A percentile compares a stretch with the other conserved stretches of the same genome.
phyloP scores from a whole-genome alignment of 75 land plant genomes.

The Isoetes taiwanensis region DNA sequence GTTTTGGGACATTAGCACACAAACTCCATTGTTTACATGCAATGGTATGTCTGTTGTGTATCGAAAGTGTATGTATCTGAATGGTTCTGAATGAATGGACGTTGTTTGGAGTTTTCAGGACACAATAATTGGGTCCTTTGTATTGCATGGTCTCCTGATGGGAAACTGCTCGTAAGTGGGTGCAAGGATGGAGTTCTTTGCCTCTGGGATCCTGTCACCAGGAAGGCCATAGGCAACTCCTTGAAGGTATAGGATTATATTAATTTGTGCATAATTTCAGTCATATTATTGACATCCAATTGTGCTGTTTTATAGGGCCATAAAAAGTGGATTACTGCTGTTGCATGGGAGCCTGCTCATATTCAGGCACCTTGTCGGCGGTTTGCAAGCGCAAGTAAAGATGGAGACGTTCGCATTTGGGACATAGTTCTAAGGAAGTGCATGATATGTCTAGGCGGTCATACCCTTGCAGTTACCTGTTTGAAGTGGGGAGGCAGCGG shows the following conservation, averaged over 20 bases:
- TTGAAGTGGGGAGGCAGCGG: conserved; percentile 99
- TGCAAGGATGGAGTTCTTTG: conserved; percentile 78
- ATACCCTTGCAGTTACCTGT: conserved; percentile 91
- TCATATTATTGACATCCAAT: not conserved
- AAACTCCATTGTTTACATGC: conserved; percentile 79
- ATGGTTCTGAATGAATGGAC: not conserved
- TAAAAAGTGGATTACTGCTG: conserved; percentile 91
- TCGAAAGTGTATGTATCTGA: not conserved
- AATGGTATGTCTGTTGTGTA: conserved; percentile 30
- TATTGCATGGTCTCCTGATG: conserved; percentile 97
- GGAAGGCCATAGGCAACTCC: conserved; percentile 56
- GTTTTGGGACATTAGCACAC: conserved; percentile 91
- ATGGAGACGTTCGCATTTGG: conserved; percentile 98
- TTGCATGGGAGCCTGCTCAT: conserved; percentile 95
- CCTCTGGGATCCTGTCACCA: conserved; percentile 81
- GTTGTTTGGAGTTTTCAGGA: conserved; percentile 27
- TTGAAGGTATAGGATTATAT: conserved; percentile 37
- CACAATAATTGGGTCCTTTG: conserved; percentile 97
- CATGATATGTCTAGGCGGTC: conserved; percentile 63
- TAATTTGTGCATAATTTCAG: not conserved
- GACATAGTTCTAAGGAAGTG: conserved; percentile 51
- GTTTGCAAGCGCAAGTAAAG: conserved; percentile 95
- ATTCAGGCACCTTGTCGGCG: conserved; percentile 78
- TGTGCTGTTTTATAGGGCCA: conserved; percentile 50
- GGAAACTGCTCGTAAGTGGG: conserved; percentile 83